phyloP scores from a whole-genome alignment of 2,329 filamentous ascomycete species.

The Trichophyton simii region DNA sequence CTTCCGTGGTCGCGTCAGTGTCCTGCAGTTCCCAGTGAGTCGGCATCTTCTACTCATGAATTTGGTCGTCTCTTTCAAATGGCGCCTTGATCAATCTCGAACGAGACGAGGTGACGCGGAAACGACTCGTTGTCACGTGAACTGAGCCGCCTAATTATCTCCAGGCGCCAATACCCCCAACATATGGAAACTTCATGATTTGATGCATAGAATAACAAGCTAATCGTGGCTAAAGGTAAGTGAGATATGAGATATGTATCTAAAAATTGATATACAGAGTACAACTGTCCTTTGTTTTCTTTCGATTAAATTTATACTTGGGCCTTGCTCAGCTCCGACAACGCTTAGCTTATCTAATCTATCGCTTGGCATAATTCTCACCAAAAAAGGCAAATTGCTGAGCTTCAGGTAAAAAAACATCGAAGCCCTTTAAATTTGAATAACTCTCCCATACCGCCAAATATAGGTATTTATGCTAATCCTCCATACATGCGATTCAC shows the following conservation, averaged over 20 bases:
- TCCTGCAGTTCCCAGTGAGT: slow-evolving; percentile 17
- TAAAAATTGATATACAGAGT: too few relatives aligned
- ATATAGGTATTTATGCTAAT: neutral
- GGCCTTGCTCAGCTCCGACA: too few relatives aligned
- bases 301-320: too few relatives aligned
- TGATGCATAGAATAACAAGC: neutral
- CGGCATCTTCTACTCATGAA: neutral
- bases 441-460: neutral
- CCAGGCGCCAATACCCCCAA: too few relatives aligned
- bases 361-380: neutral
- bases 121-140: slow-evolving; percentile 1
- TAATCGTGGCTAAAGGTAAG: neutral
- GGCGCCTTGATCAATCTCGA: neutral
- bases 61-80: neutral
- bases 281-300: too few relatives aligned
- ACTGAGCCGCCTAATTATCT: too few relatives aligned
- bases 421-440: neutral
- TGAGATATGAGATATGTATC: neutral
- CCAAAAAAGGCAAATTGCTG: slow-evolving; percentile 3
- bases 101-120: neutral
- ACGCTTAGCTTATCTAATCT: neutral
- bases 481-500: neutral
- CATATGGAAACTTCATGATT: neutral
- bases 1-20: slow-evolving; percentile 19
- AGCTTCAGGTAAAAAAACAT: neutral